phyloP scores from a whole-genome alignment of 805 yeast species.

The Candida pseudoglaebosa region DNA sequence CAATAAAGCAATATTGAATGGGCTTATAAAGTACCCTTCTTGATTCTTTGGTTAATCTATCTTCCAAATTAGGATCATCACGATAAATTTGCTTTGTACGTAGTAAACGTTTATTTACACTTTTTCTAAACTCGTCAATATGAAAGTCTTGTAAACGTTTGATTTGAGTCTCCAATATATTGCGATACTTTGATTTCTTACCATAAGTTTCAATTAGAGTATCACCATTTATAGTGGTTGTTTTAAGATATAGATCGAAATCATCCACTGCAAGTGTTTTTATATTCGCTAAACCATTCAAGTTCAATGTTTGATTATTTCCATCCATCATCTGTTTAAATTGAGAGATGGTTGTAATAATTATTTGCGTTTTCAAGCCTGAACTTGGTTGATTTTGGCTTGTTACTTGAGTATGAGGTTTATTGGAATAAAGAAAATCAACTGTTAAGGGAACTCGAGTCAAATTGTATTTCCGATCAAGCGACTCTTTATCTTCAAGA shows the following conservation, averaged over 20 bases:
- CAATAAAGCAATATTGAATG: conserved; percentile 21
- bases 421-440: conserved; percentile 10
- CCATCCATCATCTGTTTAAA: conserved; percentile 10
- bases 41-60: not conserved
- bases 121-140: conserved; percentile 4
- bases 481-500: conserved; percentile 4
- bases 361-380: conserved; percentile 15
- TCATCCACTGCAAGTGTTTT: conserved; percentile 23
- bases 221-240: conserved; percentile 11
- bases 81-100: not conserved
- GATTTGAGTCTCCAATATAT: conserved; percentile 11
- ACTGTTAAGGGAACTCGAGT: conserved; percentile 16
- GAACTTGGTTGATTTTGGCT: conserved; percentile 5
- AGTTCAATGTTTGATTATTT: not conserved
- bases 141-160: conserved; percentile 12
- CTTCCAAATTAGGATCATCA: conserved; percentile 2
- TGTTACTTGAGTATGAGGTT: conserved; percentile 3
- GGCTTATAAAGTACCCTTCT: conserved; percentile 16
- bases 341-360: conserved; percentile 15
- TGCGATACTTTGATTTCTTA: conserved; percentile 13
- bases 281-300: conserved; percentile 9
- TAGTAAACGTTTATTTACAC: conserved; percentile 7
- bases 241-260: conserved; percentile 13
- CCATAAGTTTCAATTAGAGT: conserved; percentile 8
- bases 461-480: conserved; percentile 8